These are phyloP conservation scores for Cystobasidium pallidum DNA, from an alignment of 1,284 basidiomycete genomes.

Conservation along the genomic window DNA sequence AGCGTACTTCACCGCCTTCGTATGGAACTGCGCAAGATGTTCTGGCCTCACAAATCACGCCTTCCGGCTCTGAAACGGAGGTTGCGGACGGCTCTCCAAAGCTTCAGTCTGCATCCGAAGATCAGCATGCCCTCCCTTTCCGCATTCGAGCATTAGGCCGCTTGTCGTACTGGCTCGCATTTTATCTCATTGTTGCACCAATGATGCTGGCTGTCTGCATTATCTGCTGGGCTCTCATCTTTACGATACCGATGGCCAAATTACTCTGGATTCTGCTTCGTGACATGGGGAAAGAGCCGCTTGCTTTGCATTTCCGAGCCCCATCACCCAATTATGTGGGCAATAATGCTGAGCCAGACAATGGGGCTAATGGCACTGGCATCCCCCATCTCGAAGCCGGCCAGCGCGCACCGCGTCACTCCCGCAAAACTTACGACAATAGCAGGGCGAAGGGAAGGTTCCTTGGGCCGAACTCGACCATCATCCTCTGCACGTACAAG, in stretches of 20 bases:
- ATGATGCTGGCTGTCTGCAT: conserved; percentile 82
- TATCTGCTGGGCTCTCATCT: conserved; percentile 87
- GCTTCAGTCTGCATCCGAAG: conserved; percentile 39
- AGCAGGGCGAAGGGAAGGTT: conserved; percentile 60
- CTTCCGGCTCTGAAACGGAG: conserved; percentile 36
- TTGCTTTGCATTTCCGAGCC: conserved; percentile 87
- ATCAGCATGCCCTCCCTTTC: conserved; percentile 45
- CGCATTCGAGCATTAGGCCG: conserved; percentile 59
- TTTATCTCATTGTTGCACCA: conserved; percentile 80
- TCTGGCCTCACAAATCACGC: neutral
- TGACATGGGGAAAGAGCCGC: conserved; percentile 77
- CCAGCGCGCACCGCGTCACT: conserved; percentile 56
- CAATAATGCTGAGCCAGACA: conserved; percentile 42
- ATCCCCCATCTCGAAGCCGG: conserved; percentile 56
- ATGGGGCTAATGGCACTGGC: conserved; percentile 47
- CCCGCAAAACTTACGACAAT: conserved; percentile 58
- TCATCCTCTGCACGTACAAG: conserved; percentile 91
- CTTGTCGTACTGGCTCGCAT: conserved; percentile 75
- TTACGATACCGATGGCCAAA: conserved; percentile 98
- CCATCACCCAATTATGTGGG: conserved; percentile 62
- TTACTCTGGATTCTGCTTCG: conserved; percentile 90
- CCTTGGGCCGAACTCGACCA: conserved; percentile 65
- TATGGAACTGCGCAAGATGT: conserved; percentile 3
- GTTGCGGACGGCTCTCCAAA: conserved; percentile 53
- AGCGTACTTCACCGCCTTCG: neutral